Base-by-base conservation (phyloP, 768 basidiomycete genomes). In the Phaeotremella fagi region DNA sequence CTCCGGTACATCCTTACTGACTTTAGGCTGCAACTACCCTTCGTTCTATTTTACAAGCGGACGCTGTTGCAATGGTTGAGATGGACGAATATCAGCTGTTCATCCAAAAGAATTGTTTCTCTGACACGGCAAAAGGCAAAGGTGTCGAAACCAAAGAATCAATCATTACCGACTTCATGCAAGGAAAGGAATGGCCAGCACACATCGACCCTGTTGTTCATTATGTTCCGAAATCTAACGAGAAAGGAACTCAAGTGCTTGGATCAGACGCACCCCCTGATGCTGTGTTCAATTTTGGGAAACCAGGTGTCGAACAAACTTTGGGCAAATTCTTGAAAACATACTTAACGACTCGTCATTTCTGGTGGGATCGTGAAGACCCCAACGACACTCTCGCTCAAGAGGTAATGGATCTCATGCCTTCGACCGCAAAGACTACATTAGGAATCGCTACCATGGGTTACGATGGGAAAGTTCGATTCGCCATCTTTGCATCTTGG, bases 21-120 rank as follows among this genome's bases (percentile, higher is more conserved):
- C 24, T 4, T 18, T 61, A 73, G 43, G 64, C 64, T 0, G 65
- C 66, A 5, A 36, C 48, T 1, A 66, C 71, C 1, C 46, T 73
- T 1, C 52, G 64, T 1, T 45, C 42, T 1, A 52, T 73, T 1
- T 48, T 73, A 11, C 57, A 55, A 3, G 68, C 67, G 3, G 63
- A 68, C 38, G 59, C 63, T 1, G 59, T 73, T 1, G 62, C 54
- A 15, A 55, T 70, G 2, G 47, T 73, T 18, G 53, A 63, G 22
- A 46, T 68, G 36, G 63, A 63, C n/a, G 61, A 70, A 20, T 73
- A 63, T 29, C 60, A 68, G 18, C 50, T 73, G 6, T 73, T 55
- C 45, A 61, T 69, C 20, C 49, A 51, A 15, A 45, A 44, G 6
- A 41, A 7, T 22, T 14, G 6, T 20, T 12, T 41, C 12, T 46